Conservation (phyloP, 345 rosid species). For the Xanthoceras sorbifolium region DNA sequence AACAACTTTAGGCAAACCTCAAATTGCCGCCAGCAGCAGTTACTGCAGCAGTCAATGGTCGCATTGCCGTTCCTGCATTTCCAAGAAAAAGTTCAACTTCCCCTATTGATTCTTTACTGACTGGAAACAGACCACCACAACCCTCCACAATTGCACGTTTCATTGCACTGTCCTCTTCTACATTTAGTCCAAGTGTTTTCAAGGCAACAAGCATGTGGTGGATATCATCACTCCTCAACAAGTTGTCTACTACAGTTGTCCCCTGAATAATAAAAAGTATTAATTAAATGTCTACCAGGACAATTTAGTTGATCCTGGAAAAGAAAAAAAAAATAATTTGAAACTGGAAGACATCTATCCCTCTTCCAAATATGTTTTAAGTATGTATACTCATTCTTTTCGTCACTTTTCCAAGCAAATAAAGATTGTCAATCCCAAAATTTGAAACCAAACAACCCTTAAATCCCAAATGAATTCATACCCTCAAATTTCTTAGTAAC, state of each 20-base stretch:
- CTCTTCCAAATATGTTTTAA: not conserved
- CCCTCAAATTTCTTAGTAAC: not conserved
- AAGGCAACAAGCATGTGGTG: conserved; percentile 91
- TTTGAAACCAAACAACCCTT: not conserved
- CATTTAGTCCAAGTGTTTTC: conserved; percentile 65
- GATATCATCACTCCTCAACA: conserved; percentile 87
- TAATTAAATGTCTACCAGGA: not conserved
- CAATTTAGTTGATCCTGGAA: not conserved
- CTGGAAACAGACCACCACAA: conserved; percentile 78
- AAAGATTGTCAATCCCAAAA: not conserved
- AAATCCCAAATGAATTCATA: not conserved
- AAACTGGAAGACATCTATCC: not conserved
- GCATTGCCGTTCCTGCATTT: conserved; percentile 97
- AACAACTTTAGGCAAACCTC: conserved; percentile 42
- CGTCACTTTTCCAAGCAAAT: not conserved
- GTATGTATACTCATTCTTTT: not conserved
- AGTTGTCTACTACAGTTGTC: conserved; percentile 82
- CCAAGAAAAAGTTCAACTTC: conserved; percentile 88
- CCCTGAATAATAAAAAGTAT: conserved; percentile 48
- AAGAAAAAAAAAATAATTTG: not conserved
- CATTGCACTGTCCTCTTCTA: conserved; percentile 53
- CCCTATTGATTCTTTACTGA: conserved; percentile 48
- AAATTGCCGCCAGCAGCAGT: conserved; percentile 92
- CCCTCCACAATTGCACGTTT: conserved; percentile 81
- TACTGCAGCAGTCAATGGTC: conserved; percentile 92